phyloP scores from a whole-genome alignment of 192 early-diverging fungal species.

The Backusella tarrabulga region DNA sequence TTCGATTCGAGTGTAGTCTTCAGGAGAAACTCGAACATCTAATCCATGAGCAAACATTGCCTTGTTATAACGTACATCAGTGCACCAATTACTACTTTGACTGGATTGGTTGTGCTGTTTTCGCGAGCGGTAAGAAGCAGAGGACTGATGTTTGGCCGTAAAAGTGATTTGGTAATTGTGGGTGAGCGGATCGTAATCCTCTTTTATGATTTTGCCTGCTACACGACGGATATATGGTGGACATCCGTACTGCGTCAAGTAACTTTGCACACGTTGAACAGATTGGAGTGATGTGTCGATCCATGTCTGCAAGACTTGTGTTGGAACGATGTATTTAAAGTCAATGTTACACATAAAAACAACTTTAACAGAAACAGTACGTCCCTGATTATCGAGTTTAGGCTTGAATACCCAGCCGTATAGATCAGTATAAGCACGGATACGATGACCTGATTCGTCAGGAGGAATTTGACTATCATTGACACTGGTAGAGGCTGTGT shows the following conservation, averaged over 20 bases:
- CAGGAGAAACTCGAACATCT: slow-evolving; percentile 42
- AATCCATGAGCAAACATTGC: slow-evolving; percentile 46
- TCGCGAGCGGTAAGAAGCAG: slow-evolving; percentile 24
- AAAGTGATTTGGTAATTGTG: slow-evolving; percentile 43
- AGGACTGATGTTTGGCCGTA: slow-evolving; percentile 39
- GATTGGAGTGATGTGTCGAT: slow-evolving; percentile 25
- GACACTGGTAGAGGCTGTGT: slow-evolving; percentile 47
- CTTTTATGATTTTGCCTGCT: slow-evolving; percentile 42
- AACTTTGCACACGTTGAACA: slow-evolving; percentile 41
- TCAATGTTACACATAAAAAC: slow-evolving; percentile 41
- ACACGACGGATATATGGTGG: slow-evolving; percentile 53
- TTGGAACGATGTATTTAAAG: slow-evolving; percentile 41
- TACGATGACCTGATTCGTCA: slow-evolving; percentile 38
- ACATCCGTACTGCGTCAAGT: slow-evolving; percentile 44
- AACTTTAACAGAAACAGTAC: slow-evolving; percentile 38
- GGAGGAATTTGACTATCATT: slow-evolving; percentile 45
- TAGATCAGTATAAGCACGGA: slow-evolving; percentile 40
- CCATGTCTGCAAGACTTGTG: slow-evolving; percentile 35
- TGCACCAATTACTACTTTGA: slow-evolving; percentile 30
- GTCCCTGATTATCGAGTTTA: slow-evolving; percentile 39
- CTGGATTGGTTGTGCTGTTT: slow-evolving; percentile 15
- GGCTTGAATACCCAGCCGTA: slow-evolving; percentile 52
- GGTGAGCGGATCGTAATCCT: slow-evolving; percentile 38
- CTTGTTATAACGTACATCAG: slow-evolving; percentile 43
- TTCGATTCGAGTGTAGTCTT: slow-evolving; percentile 41